Percentiles rank a stretch among this genome's conserved stretches.
Conservation (phyloP, 768 basidiomycete genomes). For the Trametes sanguinea region DNA sequence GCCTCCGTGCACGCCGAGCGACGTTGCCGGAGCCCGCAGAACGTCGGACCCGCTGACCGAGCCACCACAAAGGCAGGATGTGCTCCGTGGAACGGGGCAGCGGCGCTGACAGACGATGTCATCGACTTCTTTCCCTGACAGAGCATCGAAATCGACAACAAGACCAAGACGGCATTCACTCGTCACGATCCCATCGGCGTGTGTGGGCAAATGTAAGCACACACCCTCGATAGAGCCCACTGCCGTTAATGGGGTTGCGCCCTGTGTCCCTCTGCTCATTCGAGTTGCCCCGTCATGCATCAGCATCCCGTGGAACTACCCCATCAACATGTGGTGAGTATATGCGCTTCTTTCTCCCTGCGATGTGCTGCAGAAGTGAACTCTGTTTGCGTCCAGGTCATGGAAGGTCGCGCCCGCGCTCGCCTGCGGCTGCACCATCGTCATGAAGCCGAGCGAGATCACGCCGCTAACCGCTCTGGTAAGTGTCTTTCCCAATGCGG, state of each 20-base stretch:
- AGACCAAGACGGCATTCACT: constrained; percentile 81
- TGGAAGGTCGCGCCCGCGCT: constrained; percentile 96
- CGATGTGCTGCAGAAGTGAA: background rate
- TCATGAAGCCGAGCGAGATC: constrained; percentile 93
- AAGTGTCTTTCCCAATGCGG: constrained; percentile 15
- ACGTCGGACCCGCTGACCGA: background rate
- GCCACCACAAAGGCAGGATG: too few species aligned
- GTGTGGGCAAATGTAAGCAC: constrained; percentile 80
- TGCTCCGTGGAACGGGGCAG: too few species aligned
- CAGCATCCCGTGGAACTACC: constrained; percentile 94
- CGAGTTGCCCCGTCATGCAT: background rate
- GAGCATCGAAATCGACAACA: constrained; percentile 81
- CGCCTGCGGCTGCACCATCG: constrained; percentile 88
- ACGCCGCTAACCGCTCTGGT: constrained; percentile 84
- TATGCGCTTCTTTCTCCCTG: background rate
- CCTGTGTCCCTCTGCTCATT: constrained; percentile 3
- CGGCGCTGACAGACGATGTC: background rate
- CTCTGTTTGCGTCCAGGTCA: constrained; percentile 44
- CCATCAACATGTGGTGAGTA: constrained; percentile 78
- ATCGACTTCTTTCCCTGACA: constrained; percentile 28
- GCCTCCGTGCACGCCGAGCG: background rate
- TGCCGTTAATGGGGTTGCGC: background rate
- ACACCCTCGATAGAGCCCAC: too few species aligned
- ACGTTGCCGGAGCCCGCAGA: background rate
- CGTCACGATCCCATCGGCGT: constrained; percentile 92